Percentiles rank a stretch among this genome's conserved stretches.
These are phyloP conservation scores for Xylaria cubensis DNA, from an alignment of 495 filamentous ascomycete species.

Conservation along the genomic window DNA sequence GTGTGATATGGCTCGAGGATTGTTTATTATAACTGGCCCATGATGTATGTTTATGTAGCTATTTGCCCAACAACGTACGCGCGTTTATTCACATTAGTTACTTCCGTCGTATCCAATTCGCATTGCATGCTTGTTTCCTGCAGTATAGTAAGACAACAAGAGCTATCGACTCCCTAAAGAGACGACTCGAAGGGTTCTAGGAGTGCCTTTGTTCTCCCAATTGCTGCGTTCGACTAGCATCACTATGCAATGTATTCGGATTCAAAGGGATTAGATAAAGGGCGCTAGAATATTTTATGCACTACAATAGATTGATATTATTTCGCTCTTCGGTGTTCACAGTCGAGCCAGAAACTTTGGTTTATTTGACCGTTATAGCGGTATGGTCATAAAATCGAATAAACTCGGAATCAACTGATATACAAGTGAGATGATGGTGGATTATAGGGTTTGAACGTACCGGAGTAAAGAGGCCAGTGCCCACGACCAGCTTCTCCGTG, in stretches of 20 bases:
- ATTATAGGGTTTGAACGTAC: neutral
- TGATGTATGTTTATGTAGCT: neutral
- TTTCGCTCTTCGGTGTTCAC: neutral
- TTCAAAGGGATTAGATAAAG: conserved; percentile 14
- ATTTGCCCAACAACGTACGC: conserved; percentile 13
- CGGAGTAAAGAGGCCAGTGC: neutral
- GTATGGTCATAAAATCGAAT: neutral
- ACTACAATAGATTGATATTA: conserved; percentile 5
- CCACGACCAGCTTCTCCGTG: neutral
- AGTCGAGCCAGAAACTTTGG: neutral
- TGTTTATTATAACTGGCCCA: conserved; percentile 16
- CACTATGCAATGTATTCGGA: neutral
- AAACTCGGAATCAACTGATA: neutral
- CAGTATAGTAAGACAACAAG: neutral
- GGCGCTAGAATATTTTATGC: neutral
- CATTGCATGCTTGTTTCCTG: neutral
- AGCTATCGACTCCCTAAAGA: neutral
- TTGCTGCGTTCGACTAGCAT: conserved; percentile 5
- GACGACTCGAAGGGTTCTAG: neutral
- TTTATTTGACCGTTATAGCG: neutral
- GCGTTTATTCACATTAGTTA: neutral
- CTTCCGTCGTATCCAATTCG: neutral
- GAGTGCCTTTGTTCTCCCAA: neutral
- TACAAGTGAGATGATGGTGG: neutral
- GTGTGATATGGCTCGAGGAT: neutral